Percentiles rank a stretch among this genome's conserved stretches.
phyloP scores from a whole-genome alignment of 2,329 filamentous ascomycete genomes.

The Neocatenulostroma microsporum region DNA sequence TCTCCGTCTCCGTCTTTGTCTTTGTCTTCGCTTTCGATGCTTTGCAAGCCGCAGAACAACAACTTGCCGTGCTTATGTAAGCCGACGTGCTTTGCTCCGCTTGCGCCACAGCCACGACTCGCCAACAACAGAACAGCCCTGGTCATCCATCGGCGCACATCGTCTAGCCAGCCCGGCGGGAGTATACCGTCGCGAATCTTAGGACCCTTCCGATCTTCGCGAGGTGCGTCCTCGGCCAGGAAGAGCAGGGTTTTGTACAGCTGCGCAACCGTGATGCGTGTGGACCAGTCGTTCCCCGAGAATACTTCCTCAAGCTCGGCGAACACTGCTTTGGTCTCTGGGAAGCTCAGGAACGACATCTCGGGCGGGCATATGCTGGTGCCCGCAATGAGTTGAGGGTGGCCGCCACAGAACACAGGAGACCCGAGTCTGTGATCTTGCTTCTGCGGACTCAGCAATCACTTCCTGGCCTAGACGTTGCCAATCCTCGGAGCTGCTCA shows the following conservation, averaged over 20 bases:
- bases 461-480: background rate
- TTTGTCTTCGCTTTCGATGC: no score
- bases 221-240: background rate
- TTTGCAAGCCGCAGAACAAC: background rate
- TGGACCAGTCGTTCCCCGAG: background rate
- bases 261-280: background rate
- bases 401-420: background rate
- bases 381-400: background rate
- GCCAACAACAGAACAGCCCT: constrained; percentile 1
- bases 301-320: background rate
- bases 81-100: background rate
- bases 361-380: background rate
- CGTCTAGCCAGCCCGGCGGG: background rate
- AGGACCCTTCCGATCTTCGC: background rate
- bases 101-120: background rate
- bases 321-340: background rate
- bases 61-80: background rate
- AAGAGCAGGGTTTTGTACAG: background rate
- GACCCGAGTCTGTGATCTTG: no score
- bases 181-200: background rate
- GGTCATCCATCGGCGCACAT: constrained; percentile 1
- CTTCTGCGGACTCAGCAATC: no score
- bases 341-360: background rate
- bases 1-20: background rate
- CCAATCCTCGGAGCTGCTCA: background rate